Evolutionary conservation across 2,329 filamentous ascomycete genomes (phyloP), one percentile per base, ranked within the genome.

Genomic region (Alternaria sp.): DNA sequence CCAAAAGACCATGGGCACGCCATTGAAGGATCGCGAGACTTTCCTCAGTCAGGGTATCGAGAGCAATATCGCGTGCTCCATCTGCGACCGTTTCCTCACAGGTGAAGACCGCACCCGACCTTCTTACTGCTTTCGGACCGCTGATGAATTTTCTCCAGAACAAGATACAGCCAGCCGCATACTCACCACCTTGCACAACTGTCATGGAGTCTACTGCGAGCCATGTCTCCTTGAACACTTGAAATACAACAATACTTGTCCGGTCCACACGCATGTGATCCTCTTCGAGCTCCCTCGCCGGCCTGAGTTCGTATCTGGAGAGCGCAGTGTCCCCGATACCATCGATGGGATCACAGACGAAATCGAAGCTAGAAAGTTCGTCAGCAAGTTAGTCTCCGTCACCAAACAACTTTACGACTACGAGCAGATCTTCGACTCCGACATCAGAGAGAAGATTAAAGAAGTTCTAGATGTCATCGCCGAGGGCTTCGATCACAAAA

Each of bases 191-290:
- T 26, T 26, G 9, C 25, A 26, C 3, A 10, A 10, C 7, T 25
- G 44, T 15, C 13, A 15, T 1, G 44, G 12, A 6, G 2, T 23
- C 12, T 46, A 46, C 3, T 23, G 19, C 44, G 7, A 4, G 1
- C 1, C 3, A 0, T 46, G 44, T 46, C 44, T 46, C 0, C 1
- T 3, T 23, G 0, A 1, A 0, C 12, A 23, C 1, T 3, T 46
- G 4, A 5, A 13, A n/a, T 7, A 23, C 4, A 10, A 46, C 19
- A 23, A 46, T 4, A 23, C 19, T 4, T 46, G 44, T 46, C 19
- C 44, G 3, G 23, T 21, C 3, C 43, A 45, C 13, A 1, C 8
- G 23, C 11, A 45, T 21, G 10, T 5, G 19, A 12, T 45, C 44
- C 43, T 45, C 17, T 45, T 21, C 43, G 3, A 45, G 3, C 11